Conservation (phyloP, 805 yeast genomes). For the Metschnikowia similis region DNA sequence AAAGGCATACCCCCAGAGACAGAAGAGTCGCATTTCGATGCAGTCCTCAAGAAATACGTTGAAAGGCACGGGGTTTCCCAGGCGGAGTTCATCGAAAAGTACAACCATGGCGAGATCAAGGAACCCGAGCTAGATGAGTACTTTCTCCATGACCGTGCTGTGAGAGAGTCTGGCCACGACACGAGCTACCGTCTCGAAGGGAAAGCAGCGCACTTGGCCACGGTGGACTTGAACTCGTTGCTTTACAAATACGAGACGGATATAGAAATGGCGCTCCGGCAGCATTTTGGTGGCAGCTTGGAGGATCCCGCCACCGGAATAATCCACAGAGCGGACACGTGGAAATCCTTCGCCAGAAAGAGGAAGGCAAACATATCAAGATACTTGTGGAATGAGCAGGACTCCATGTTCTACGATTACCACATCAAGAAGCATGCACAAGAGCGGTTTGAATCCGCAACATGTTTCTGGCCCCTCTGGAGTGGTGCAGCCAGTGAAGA, state of each 20-base stretch:
- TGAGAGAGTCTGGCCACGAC: constrained; percentile 95
- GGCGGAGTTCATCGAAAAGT: constrained; percentile 58
- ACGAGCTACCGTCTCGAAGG: constrained; percentile 90
- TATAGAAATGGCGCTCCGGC: constrained; percentile 61
- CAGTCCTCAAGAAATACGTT: constrained; percentile 65
- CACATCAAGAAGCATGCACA: constrained; percentile 55
- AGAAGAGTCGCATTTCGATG: constrained; percentile 80
- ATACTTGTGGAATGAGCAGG: constrained; percentile 79
- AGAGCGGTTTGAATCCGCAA: constrained; percentile 75
- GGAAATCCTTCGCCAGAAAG: constrained; percentile 55
- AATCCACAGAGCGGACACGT: constrained; percentile 47
- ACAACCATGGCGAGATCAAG: constrained; percentile 58
- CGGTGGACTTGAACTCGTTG: constrained; percentile 82
- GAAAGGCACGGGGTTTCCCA: constrained; percentile 54
- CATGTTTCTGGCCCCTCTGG: constrained; percentile 92
- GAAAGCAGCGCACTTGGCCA: constrained; percentile 81
- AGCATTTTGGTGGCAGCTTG: constrained; percentile 50
- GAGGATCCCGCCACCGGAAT: constrained; percentile 16
- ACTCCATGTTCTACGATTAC: constrained; percentile 80
- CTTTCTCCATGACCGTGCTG: constrained; percentile 88
- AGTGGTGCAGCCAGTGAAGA: constrained; percentile 59
- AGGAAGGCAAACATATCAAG: constrained; percentile 57
- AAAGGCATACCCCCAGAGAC: constrained; percentile 96
- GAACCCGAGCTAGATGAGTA: constrained; percentile 88
- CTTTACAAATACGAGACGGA: constrained; percentile 88